Evolutionary conservation across 345 rosid genomes (phyloP).

Genomic region (Pistacia integerrima): DNA sequence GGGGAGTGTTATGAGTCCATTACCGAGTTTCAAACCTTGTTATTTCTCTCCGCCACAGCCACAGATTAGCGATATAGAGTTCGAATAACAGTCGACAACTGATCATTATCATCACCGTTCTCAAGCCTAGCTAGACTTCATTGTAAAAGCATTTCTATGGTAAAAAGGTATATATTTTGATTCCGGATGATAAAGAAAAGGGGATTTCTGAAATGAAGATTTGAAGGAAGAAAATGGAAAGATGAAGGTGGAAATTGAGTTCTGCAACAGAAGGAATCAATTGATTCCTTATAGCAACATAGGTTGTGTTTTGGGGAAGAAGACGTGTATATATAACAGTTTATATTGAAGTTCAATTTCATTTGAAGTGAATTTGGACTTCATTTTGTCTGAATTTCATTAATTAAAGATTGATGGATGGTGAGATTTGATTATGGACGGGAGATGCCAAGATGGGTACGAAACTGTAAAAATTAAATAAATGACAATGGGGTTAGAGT

Average conservation of each 20-base stretch:
- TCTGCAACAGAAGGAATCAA: no score
- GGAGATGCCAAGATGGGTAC: conserved; percentile 26
- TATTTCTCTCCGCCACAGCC: no score
- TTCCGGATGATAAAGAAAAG: no score
- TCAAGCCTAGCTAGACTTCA: no score
- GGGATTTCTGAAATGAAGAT: no score
- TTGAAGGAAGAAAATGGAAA: no score
- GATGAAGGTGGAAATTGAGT: no score
- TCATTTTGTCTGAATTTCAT: conserved; percentile 55
- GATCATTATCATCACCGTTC: no score
- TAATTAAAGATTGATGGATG: conserved; percentile 1
- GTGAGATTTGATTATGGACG: not conserved
- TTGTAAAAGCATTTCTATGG: no score
- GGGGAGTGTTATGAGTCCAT: conserved; percentile 27
- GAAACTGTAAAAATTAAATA: conserved; percentile 12
- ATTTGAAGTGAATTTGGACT: conserved; percentile 61
- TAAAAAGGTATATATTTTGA: no score
- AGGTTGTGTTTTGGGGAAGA: conserved; percentile 18
- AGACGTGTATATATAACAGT: conserved; percentile 36
- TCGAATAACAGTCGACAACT: no score
- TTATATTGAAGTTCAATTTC: conserved; percentile 24
- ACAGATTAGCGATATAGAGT: no score
- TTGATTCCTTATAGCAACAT: conserved; percentile 4
- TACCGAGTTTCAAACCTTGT: not conserved
- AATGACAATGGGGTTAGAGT: not conserved